A percentile compares a stretch with the other conserved stretches of the same genome.
Conservation (phyloP, 495 filamentous ascomycete genomes). For the Penicillium robsamsonii region DNA sequence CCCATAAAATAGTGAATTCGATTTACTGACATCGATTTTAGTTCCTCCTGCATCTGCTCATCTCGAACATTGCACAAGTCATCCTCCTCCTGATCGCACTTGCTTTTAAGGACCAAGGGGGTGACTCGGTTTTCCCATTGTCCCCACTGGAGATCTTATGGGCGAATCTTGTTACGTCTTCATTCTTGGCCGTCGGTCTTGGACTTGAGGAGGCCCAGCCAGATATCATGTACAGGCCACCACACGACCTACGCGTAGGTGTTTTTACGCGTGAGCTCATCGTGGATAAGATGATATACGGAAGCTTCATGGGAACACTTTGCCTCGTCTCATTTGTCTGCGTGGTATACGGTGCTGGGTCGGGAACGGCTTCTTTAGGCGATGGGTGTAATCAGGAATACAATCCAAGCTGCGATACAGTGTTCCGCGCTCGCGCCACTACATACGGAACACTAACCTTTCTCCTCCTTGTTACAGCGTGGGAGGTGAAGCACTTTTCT, state of each 20-base stretch:
- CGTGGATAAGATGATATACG: constrained; percentile 72
- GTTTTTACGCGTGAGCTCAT: constrained; percentile 72
- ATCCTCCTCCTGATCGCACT: constrained; percentile 68
- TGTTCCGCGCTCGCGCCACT: constrained; percentile 75
- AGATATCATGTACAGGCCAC: constrained; percentile 69
- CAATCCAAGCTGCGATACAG: constrained; percentile 53
- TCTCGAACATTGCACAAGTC: constrained; percentile 73
- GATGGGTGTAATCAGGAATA: constrained; percentile 62
- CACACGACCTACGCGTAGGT: constrained; percentile 62
- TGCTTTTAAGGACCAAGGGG: constrained; percentile 62
- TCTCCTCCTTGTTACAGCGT: constrained; percentile 68
- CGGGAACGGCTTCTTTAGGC: constrained; percentile 59
- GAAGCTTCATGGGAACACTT: constrained; percentile 63
- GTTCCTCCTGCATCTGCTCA: constrained; percentile 71
- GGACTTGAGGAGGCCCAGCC: constrained; percentile 65
- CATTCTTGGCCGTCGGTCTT: constrained; percentile 71
- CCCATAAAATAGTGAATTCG: not conserved
- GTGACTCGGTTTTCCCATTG: constrained; percentile 70
- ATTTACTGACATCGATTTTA: constrained; percentile 8
- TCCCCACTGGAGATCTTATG: constrained; percentile 73
- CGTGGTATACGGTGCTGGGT: constrained; percentile 62
- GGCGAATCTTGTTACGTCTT: constrained; percentile 77
- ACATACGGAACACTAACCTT: constrained; percentile 76
- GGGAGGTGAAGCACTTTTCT: constrained; percentile 73
- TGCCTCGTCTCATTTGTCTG: constrained; percentile 68